Evolutionary conservation across 306 rosid genomes (phyloP), one percentile per base, ranked within the genome.

Genomic region (Clitoria ternatea): DNA sequence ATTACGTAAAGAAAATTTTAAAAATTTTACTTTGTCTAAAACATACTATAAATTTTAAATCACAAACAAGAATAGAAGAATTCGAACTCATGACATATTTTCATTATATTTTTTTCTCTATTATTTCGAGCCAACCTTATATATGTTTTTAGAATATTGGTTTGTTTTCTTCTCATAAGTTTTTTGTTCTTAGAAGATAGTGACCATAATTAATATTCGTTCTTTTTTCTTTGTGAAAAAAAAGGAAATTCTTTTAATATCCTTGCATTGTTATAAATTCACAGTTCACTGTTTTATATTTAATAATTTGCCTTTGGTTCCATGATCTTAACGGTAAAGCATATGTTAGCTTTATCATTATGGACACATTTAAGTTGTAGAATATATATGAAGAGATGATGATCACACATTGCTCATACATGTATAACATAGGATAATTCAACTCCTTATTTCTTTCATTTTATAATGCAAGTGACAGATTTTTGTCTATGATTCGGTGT

Each of bases 311-410:
- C 23, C 33, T 12, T 20, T 8, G 8, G 40, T 30, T 62, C 26
- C 53, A 14, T 37, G 40, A 62, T 50, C 56, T 48, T 48, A 73
- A 10, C 33, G 36, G 24, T 49, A 73, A 73, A 74, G 56, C 65
- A 40, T 27, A 49, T 47, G 45, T 2, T 11, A 37, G 44, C 71
- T 36, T 62, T 61, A 45, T 33, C 63, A 37, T 32, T 60, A 20
- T 32, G 49, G n/a, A 73, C 70, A 36, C 7, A 26, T 26, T 4
- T 24, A 37, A 19, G 54, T 37, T 17, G 18, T 40, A 10, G 0
- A 32, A 29, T 59, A 18, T 33, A 7, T 45, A 44, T 1, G 1
- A 3, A 4, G 22, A 12, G 4, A 32, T 56, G 37, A 57, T 22
- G 59, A 32, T 53, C 7, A 14, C 26, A 17, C 60, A 72, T 59